phyloP scores from a whole-genome alignment of 805 yeast genomes.

The Candida odintsovae region DNA sequence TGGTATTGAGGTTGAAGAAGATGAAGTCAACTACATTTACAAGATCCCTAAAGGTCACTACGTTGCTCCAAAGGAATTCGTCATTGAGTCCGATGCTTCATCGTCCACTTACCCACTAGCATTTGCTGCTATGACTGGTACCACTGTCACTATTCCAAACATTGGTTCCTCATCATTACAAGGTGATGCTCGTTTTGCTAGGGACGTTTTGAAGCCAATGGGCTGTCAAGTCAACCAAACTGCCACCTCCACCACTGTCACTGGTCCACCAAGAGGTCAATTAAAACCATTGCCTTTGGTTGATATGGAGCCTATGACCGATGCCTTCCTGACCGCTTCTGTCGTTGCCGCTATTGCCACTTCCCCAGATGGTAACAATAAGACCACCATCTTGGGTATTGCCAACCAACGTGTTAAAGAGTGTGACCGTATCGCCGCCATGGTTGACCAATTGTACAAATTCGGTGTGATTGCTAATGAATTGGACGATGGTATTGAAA shows the following conservation, averaged over 20 bases:
- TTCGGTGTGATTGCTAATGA: slow-evolving; percentile 86
- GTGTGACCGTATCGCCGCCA: slow-evolving; percentile 92
- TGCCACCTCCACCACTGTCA: slow-evolving; percentile 81
- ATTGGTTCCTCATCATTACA: slow-evolving; percentile 89
- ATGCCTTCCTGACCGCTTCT: slow-evolving; percentile 93
- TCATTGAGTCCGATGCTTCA: slow-evolving; percentile 94
- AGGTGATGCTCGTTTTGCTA: slow-evolving; percentile 96
- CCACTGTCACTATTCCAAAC: slow-evolving; percentile 88
- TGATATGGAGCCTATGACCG: slow-evolving; percentile 99
- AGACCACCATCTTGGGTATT: slow-evolving; percentile 86
- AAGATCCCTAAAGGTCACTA: slow-evolving; percentile 84
- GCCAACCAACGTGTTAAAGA: slow-evolving; percentile 98
- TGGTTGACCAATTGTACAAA: slow-evolving; percentile 82
- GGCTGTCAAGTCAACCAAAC: slow-evolving; percentile 88
- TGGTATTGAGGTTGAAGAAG: slow-evolving; percentile 71
- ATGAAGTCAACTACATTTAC: slow-evolving; percentile 74
- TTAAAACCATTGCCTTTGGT: slow-evolving; percentile 67
- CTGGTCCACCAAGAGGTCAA: slow-evolving; percentile 72
- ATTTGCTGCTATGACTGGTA: slow-evolving; percentile 93
- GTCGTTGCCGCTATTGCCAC: slow-evolving; percentile 94
- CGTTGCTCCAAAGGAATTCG: slow-evolving; percentile 75
- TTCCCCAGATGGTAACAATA: slow-evolving; percentile 29
- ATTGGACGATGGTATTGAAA: slow-evolving; percentile 87
- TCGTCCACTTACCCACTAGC: slow-evolving; percentile 98
- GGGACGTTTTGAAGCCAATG: slow-evolving; percentile 89